phyloP scores from a whole-genome alignment of 75 land plant species.

The Adiantum capillusveneris region DNA sequence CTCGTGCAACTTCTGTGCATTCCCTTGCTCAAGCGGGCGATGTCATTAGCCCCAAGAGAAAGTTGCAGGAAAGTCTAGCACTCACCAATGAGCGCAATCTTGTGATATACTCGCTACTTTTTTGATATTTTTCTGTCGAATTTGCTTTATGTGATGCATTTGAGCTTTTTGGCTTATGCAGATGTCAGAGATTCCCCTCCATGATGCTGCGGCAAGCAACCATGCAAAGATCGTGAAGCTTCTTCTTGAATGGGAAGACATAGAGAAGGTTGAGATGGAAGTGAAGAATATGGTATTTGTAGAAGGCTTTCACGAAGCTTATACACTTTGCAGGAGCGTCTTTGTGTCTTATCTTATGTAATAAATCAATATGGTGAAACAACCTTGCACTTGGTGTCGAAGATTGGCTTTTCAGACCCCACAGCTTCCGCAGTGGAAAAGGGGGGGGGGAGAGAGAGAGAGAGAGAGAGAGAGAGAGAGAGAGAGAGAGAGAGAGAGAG shows the following conservation, averaged over 20 bases:
- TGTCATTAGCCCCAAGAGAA: constrained; percentile 1
- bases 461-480: too few species aligned
- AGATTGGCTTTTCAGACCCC: constrained; percentile 77
- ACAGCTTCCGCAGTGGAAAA: too few species aligned
- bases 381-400: constrained; percentile 86
- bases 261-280: constrained; percentile 66
- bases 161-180: too few species aligned
- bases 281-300: constrained; percentile 76
- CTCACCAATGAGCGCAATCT: constrained; percentile 18
- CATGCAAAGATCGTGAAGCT: constrained; percentile 45
- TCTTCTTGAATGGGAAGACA: constrained; percentile 61
- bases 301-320: neutral
- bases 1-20: constrained; percentile 5
- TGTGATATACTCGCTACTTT: neutral
- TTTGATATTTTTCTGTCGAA: too few species aligned
- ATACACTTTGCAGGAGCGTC: neutral
- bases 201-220: constrained; percentile 70
- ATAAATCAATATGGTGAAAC: constrained; percentile 95
- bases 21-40: constrained; percentile 17
- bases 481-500: too few species aligned
- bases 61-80: constrained; percentile 8
- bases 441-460: too few species aligned
- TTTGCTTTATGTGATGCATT: too few species aligned
- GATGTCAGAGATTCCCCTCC: constrained; percentile 90
- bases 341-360: constrained; percentile 21